Evolutionary conservation across 495 filamentous ascomycete genomes (phyloP), one percentile per base, ranked within the genome.

Genomic region (Cetradonia linearis): DNA sequence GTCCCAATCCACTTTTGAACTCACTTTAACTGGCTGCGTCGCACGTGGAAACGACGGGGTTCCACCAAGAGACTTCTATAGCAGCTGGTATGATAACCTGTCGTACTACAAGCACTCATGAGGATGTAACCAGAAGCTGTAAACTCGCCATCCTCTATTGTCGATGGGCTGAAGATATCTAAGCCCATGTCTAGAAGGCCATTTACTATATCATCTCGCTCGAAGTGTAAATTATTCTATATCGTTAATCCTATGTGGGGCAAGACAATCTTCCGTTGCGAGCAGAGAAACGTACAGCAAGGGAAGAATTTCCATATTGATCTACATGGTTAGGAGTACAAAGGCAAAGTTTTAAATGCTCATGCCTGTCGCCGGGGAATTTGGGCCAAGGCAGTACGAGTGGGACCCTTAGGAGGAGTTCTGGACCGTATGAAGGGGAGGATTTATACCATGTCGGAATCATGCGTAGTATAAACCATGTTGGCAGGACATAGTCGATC

Each of bases 391-490:
- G 58, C 37, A 30, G 18, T n/a, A 60, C 58, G 18, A 37, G 13
- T 25, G 58, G 58, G 11, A 60, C 49, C 48, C 48, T 42, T 23
- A 60, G 28, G 7, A 60, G 27, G 20, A 46, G 6, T 30, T 60
- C 58, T 25, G 58, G 58, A 60, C 36, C 18, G n/a, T 42, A 33
- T 3, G 23, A 11, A 8, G 58, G 49, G 23, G 36, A 44, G 16
- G 48, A 60, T 20, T 23, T 37, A 20, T 42, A 34, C 58, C 36
- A 60, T 23, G 54, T 34, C 14, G 37, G 23, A 27, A 60, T 20
- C 49, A 55, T 60, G 27, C 58, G 58, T 16, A 16, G 30, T 20
- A 30, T 38, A 16, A 60, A 36, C 37, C 58, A 60, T 34, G 2
- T 4, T 16, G 49, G 49, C 49, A 60, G 42, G n/a, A 14, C 1